Conservation (phyloP, 345 rosid species). For the Lepidium sativum region DNA sequence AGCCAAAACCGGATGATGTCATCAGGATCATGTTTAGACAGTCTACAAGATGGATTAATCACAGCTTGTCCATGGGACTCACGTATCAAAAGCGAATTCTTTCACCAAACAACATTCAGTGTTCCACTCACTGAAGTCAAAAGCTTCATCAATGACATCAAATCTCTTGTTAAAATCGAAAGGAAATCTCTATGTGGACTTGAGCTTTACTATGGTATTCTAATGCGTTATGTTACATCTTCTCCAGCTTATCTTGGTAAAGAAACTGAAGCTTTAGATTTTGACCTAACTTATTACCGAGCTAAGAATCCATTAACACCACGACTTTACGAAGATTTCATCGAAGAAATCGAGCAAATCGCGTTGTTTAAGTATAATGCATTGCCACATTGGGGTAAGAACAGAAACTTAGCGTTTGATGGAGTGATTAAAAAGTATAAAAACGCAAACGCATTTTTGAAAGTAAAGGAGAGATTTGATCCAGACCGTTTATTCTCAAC, state of each 20-base stretch:
- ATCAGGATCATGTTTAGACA: slow-evolving; percentile 78
- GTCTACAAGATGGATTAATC: slow-evolving; percentile 37
- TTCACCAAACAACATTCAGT: slow-evolving; percentile 53
- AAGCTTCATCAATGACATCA: slow-evolving; percentile 55
- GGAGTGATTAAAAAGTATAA: slow-evolving; percentile 47
- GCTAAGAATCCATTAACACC: slow-evolving; percentile 58
- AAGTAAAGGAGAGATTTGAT: slow-evolving; percentile 49
- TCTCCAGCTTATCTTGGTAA: slow-evolving; percentile 69
- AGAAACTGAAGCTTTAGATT: slow-evolving; percentile 62
- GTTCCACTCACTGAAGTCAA: slow-evolving; percentile 36
- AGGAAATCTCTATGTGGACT: slow-evolving; percentile 44
- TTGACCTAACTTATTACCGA: slow-evolving; percentile 65
- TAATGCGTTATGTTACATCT: slow-evolving; percentile 66
- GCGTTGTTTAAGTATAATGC: slow-evolving; percentile 65
- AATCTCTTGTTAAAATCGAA: slow-evolving; percentile 40
- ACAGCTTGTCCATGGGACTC: slow-evolving; percentile 82
- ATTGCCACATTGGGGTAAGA: slow-evolving; percentile 85
- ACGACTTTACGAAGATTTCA: slow-evolving; percentile 49
- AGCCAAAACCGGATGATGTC: slow-evolving; percentile 64
- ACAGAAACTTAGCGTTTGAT: slow-evolving; percentile 29
- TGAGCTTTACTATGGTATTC: slow-evolving; percentile 59
- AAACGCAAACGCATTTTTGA: slow-evolving; percentile 33
- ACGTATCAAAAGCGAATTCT: slow-evolving; percentile 53
- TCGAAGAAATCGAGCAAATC: slow-evolving; percentile 80
- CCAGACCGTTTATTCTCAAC: slow-evolving; percentile 62